Percentiles rank a stretch among this genome's conserved stretches.
Evolutionary conservation across 257 asterid genomes (phyloP).

Genomic region (Asclepias syriaca): DNA sequence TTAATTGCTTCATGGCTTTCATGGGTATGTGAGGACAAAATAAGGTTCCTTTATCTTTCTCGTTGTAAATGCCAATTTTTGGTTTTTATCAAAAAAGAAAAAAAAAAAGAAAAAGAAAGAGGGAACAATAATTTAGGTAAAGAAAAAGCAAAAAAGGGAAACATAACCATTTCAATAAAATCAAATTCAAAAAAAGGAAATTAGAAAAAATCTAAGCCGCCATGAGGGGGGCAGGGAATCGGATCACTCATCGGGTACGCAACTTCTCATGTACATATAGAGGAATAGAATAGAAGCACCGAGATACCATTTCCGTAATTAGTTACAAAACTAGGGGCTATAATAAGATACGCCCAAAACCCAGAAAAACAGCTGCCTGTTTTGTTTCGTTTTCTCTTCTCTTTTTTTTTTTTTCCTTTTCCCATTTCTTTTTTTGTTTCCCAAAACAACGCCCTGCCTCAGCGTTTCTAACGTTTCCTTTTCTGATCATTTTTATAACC

Average conservation of each 20-base stretch:
- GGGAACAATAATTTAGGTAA: too few species aligned
- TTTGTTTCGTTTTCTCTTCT: not conserved
- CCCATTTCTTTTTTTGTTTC: not conserved
- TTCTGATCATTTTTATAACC: constrained; percentile 18
- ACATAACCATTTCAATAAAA: not conserved
- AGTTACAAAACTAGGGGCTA: constrained; percentile 11
- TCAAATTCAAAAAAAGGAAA: not conserved
- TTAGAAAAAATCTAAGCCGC: not conserved
- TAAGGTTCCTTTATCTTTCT: not conserved
- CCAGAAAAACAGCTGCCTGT: not conserved
- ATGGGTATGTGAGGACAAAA: not conserved
- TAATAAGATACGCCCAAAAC: not conserved
- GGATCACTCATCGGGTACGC: not conserved
- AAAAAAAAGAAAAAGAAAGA: too few species aligned
- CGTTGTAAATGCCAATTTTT: not conserved
- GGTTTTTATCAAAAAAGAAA: not conserved
- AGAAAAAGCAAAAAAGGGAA: too few species aligned
- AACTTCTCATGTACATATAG: not conserved
- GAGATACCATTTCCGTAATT: constrained; percentile 8
- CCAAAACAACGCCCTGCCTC: not conserved
- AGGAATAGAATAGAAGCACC: not conserved
- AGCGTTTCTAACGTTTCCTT: constrained; percentile 17
- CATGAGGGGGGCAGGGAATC: not conserved
- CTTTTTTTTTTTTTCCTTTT: not conserved
- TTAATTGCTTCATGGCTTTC: not conserved